A percentile compares a stretch with the other conserved stretches of the same genome.
These are phyloP conservation scores for Moelleriella libera DNA, from an alignment of 2,329 filamentous ascomycete species.

Conservation along the genomic window DNA sequence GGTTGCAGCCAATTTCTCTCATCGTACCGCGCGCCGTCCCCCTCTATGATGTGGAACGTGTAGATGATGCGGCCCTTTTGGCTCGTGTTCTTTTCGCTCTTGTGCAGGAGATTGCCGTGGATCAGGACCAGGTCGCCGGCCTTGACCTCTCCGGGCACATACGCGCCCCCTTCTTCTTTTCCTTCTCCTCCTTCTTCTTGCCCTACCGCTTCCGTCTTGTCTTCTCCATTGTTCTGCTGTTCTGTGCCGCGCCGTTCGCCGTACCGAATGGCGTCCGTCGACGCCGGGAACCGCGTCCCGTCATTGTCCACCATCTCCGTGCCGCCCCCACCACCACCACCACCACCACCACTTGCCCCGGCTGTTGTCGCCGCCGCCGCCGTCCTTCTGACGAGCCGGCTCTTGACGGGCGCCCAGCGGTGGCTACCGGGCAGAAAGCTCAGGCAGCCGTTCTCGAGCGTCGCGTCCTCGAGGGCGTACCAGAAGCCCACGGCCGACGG, in stretches of 20 bases:
- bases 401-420: slow-evolving; percentile 51
- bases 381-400: slow-evolving; percentile 58
- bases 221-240: too few species aligned
- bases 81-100: slow-evolving; percentile 87
- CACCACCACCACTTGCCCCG: too few species aligned
- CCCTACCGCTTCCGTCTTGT: too few species aligned
- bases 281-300: slow-evolving; percentile 47
- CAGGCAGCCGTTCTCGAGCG: slow-evolving; percentile 72
- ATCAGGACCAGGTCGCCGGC: slow-evolving; percentile 85
- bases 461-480: slow-evolving; percentile 93
- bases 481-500: slow-evolving; percentile 90
- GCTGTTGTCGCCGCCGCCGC: slow-evolving; percentile 28
- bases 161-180: slow-evolving; percentile 33
- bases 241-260: too few species aligned
- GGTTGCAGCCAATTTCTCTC: slow-evolving; percentile 88
- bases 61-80: slow-evolving; percentile 84
- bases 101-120: slow-evolving; percentile 89
- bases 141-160: slow-evolving; percentile 75
- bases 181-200: slow-evolving; percentile 21
- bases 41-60: slow-evolving; percentile 94
- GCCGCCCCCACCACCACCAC: too few species aligned
- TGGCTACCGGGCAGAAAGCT: slow-evolving; percentile 79
- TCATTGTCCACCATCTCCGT: slow-evolving; percentile 62
- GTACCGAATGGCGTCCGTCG: too few species aligned
- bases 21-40: slow-evolving; percentile 61